A percentile compares a stretch with the other conserved stretches of the same genome.
These are phyloP conservation scores for Dissophora globulifera DNA, from an alignment of 192 early-diverging fungal species.

Conservation along the genomic window DNA sequence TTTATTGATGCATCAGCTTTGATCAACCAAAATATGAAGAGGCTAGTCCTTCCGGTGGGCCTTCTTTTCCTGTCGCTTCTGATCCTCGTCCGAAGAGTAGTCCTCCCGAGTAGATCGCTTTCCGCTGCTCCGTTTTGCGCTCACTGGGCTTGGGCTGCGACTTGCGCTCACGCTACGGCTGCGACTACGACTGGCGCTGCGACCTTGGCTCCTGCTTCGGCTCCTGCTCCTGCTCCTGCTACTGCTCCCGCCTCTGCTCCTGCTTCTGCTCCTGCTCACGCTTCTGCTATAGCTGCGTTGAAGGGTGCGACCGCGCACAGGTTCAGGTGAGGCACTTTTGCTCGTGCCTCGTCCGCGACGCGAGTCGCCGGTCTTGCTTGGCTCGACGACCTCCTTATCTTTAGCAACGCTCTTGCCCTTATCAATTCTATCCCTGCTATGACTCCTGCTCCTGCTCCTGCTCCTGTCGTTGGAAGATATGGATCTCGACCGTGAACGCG, in stretches of 20 bases:
- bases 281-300: slow-evolving; percentile 27
- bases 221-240: slow-evolving; percentile 12
- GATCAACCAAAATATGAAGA: too few relatives aligned
- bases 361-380: too few relatives aligned
- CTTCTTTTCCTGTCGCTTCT: slow-evolving; percentile 13
- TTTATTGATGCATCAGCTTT: too few relatives aligned
- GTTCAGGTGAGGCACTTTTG: slow-evolving; percentile 5
- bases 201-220: background rate
- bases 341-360: too few relatives aligned
- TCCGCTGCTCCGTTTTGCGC: background rate
- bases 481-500: slow-evolving; percentile 14
- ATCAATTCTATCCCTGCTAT: background rate
- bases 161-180: slow-evolving; percentile 27
- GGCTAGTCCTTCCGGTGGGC: background rate
- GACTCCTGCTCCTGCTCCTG: background rate
- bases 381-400: too few relatives aligned
- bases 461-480: slow-evolving; percentile 27
- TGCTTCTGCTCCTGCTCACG: slow-evolving; percentile 34
- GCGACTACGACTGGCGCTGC: slow-evolving; percentile 21
- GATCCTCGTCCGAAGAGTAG: slow-evolving; percentile 18
- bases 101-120: slow-evolving; percentile 8
- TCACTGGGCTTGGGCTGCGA: slow-evolving; percentile 14
- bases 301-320: slow-evolving; percentile 4
- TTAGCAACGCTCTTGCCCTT: background rate
- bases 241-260: slow-evolving; percentile 15